Percentiles rank a stretch among this genome's conserved stretches.
Conservation (phyloP, 192 early-diverging fungal species). For the Coemansia sp. region DNA sequence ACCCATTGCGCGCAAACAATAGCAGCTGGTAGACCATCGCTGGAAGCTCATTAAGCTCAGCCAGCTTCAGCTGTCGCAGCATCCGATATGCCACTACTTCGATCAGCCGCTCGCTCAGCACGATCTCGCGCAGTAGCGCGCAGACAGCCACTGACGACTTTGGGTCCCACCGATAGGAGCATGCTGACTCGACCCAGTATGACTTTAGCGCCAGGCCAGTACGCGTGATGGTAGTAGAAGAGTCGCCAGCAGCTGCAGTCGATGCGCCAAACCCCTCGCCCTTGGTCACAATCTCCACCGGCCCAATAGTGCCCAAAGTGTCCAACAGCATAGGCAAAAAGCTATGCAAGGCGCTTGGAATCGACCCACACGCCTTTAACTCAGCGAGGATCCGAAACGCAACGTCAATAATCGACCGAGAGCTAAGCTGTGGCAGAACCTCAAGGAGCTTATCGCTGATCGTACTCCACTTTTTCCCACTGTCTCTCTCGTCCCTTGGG, state of each 20-base stretch:
- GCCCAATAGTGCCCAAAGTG: conserved; percentile 40
- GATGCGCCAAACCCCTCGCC: conserved; percentile 5
- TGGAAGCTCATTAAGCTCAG: conserved; percentile 57
- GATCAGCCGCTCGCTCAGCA: conserved; percentile 18
- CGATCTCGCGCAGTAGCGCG: conserved; percentile 37
- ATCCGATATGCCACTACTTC: conserved; percentile 28
- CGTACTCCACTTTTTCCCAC: conserved; percentile 15
- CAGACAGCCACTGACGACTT: conserved; percentile 31
- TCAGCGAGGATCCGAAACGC: conserved; percentile 47
- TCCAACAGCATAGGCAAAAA: conserved; percentile 47
- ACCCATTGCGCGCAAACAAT: conserved; percentile 64
- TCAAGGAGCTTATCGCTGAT: conserved; percentile 38
- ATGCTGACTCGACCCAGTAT: conserved; percentile 52
- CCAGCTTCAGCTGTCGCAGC: conserved; percentile 31
- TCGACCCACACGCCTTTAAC: conserved; percentile 38
- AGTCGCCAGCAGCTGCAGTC: neutral
- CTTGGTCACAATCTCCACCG: conserved; percentile 29
- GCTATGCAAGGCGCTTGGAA: conserved; percentile 12
- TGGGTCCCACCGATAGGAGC: conserved; percentile 45
- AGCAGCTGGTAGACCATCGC: conserved; percentile 71
- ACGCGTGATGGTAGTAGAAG: conserved; percentile 20
- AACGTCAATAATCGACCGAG: conserved; percentile 36
- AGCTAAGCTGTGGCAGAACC: conserved; percentile 28
- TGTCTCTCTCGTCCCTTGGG: conserved; percentile 11
- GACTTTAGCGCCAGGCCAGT: conserved; percentile 34